These are phyloP conservation scores for Trametes elegans DNA, from an alignment of 768 basidiomycete genomes.

Conservation along the genomic window DNA sequence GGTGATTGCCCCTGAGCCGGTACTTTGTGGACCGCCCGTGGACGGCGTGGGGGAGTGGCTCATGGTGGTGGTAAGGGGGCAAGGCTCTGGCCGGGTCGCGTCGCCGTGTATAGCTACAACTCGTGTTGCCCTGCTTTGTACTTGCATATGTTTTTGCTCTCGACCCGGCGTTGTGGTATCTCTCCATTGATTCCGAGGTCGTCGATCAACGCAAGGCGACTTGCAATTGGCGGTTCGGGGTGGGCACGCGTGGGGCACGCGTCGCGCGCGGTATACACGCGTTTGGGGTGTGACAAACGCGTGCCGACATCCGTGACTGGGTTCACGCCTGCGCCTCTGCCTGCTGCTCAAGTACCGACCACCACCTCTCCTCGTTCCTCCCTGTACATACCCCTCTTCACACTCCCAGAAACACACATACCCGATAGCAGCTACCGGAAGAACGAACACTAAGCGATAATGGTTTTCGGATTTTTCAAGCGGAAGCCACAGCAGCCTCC, in stretches of 20 bases:
- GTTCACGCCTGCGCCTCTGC: not conserved
- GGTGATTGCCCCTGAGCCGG: too few species aligned
- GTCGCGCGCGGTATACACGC: constrained; percentile 10
- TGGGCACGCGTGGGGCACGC: constrained; percentile 9
- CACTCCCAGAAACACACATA: too few species aligned
- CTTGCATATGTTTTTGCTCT: not conserved
- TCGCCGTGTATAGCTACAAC: not conserved
- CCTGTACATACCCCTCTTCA: not conserved
- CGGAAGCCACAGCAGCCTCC: constrained; percentile 15
- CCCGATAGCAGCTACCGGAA: too few species aligned
- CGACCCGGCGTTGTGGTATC: not conserved
- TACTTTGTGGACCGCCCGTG: too few species aligned
- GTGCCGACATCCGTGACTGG: constrained; percentile 10
- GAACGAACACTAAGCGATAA: too few species aligned
- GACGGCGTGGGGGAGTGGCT: too few species aligned
- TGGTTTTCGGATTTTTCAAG: constrained; percentile 31
- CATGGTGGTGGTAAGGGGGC: too few species aligned
- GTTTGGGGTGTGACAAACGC: constrained; percentile 12
- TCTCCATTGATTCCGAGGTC: constrained; percentile 1
- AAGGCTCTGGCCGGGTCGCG: too few species aligned
- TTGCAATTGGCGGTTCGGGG: not conserved
- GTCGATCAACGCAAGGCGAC: not conserved
- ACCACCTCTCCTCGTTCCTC: too few species aligned
- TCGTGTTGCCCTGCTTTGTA: constrained; percentile 1
- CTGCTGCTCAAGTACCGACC: too few species aligned